Conservation (phyloP, 2,329 filamentous ascomycete species). For the Aspergillus sp. region DNA sequence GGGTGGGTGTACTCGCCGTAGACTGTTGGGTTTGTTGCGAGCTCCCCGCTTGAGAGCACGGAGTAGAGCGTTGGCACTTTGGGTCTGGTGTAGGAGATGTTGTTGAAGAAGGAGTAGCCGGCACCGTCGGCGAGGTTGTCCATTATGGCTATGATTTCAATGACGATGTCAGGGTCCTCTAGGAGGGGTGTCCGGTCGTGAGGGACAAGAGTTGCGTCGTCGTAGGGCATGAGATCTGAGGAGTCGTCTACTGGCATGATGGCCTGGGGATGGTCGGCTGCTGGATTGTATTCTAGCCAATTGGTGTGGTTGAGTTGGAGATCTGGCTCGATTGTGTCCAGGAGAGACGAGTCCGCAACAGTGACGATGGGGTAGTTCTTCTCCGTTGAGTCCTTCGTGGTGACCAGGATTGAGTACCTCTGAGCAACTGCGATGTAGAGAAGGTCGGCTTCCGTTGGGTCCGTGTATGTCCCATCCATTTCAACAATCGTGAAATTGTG, state of each 20-base stretch:
- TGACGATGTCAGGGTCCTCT: slow-evolving; percentile 30
- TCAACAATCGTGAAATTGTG: slow-evolving; percentile 42
- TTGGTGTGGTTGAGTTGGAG: slow-evolving; percentile 44
- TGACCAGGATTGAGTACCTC: slow-evolving; percentile 56
- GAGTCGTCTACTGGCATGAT: slow-evolving; percentile 55
- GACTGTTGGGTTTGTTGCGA: slow-evolving; percentile 57
- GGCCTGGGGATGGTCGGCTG: slow-evolving; percentile 51
- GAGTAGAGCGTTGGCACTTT: slow-evolving; percentile 82
- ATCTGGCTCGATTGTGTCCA: not conserved
- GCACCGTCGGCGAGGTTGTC: slow-evolving; percentile 62
- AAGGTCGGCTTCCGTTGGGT: slow-evolving; percentile 46
- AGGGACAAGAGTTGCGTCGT: slow-evolving; percentile 55
- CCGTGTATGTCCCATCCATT: slow-evolving; percentile 36
- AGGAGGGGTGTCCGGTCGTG: slow-evolving; percentile 25
- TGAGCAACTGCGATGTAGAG: slow-evolving; percentile 68
- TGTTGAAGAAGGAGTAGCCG: slow-evolving; percentile 63
- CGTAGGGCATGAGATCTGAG: slow-evolving; percentile 54
- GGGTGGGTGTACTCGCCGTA: slow-evolving; percentile 70
- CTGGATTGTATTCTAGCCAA: slow-evolving; percentile 54
- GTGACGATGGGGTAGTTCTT: slow-evolving; percentile 66
- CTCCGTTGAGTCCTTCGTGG: slow-evolving; percentile 60
- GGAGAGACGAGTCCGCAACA: not conserved
- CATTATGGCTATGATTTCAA: slow-evolving; percentile 57
- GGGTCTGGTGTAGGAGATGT: slow-evolving; percentile 70
- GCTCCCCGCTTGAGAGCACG: slow-evolving; percentile 60